Base-by-base conservation (phyloP, 805 yeast genomes). In the Pichia insulana region DNA sequence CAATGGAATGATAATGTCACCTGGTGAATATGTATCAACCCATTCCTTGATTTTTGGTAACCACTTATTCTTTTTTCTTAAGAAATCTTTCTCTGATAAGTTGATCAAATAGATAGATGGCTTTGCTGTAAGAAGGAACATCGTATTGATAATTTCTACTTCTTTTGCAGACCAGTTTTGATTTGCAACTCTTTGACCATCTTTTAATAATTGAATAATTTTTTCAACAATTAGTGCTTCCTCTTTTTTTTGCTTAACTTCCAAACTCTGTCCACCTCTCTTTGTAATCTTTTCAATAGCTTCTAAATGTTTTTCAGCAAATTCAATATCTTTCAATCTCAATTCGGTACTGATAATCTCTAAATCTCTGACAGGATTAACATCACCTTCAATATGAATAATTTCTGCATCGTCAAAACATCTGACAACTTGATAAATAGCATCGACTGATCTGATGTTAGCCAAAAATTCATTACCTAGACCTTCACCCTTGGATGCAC, bases 361-460 rank as follows among this genome's bases (percentile, higher is more conserved):
- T 68, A 92, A 76, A 68, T 92, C 98, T 62, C 95, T 85, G 40
- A 77, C 80, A 50, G 98, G 98, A 67, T 92, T 80, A 49, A 92
- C 98, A 57, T 89, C 96, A 62, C 92, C 92, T 69, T 88, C 96
- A 57, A 92, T 84, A 68, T 92, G 98, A 55, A 89, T 88, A 57
- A 92, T 92, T 62, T 92, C 98, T 31, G 96, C 94, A 65, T 92
- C 98, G 61, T 88, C 96, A 59, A 92, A 92, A 68, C 95, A 85
- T 68, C 98, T 82, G 39, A 92, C 97, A 51, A 92, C 96, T 70
- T 92, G 97, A 70, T 84, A 92, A 51, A 92, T 82, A 49, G 97
- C 96, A 74, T 92, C 98, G 44, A 92, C 98, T 38, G 96, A 92
- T 68, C 97, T 79, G 57, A 92, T 92, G 65, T 92, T 89, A 54